phyloP scores from a whole-genome alignment of 2,329 filamentous ascomycete species.

The Sarocladiaceae sp. region DNA sequence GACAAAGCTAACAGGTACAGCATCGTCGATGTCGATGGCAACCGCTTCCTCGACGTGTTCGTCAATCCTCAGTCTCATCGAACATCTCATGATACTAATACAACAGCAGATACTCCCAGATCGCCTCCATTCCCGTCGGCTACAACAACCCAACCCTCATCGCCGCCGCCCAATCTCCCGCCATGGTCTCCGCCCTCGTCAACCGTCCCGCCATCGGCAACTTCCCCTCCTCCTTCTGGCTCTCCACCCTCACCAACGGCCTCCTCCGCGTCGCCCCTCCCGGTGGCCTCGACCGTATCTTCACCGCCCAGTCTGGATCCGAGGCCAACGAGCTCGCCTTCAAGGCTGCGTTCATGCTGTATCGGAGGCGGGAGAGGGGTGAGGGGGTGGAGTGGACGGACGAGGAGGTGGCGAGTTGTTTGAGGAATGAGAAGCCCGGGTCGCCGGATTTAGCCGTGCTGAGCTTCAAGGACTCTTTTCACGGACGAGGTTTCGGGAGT shows the following conservation, averaged over 20 bases:
- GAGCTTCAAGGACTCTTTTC: slow-evolving; percentile 72
- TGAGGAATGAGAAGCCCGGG: slow-evolving; percentile 68
- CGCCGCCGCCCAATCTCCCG: slow-evolving; percentile 57
- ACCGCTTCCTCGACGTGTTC: slow-evolving; percentile 42
- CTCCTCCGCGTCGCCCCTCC: slow-evolving; percentile 68
- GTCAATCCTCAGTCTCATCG: slow-evolving; percentile 13
- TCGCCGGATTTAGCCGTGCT: slow-evolving; percentile 70
- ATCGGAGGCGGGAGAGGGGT: slow-evolving; percentile 64
- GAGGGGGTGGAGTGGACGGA: slow-evolving; percentile 64
- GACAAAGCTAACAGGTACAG: slow-evolving; percentile 13
- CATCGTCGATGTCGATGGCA: slow-evolving; percentile 43
- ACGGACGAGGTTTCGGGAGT: slow-evolving; percentile 73
- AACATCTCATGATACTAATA: no score
- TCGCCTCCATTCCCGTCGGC: slow-evolving; percentile 76
- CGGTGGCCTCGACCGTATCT: slow-evolving; percentile 65
- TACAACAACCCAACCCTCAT: slow-evolving; percentile 72
- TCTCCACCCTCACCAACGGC: slow-evolving; percentile 62
- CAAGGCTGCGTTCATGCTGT: slow-evolving; percentile 83
- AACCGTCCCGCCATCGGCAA: slow-evolving; percentile 76
- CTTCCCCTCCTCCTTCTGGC: slow-evolving; percentile 73
- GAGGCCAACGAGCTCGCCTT: slow-evolving; percentile 82
- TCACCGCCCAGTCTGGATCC: slow-evolving; percentile 72
- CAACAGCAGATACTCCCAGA: slow-evolving; percentile 72
- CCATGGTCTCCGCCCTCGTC: slow-evolving; percentile 68
- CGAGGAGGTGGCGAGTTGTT: slow-evolving; percentile 60